phyloP scores from a whole-genome alignment of 768 basidiomycete genomes.

The Trametes cingulata region DNA sequence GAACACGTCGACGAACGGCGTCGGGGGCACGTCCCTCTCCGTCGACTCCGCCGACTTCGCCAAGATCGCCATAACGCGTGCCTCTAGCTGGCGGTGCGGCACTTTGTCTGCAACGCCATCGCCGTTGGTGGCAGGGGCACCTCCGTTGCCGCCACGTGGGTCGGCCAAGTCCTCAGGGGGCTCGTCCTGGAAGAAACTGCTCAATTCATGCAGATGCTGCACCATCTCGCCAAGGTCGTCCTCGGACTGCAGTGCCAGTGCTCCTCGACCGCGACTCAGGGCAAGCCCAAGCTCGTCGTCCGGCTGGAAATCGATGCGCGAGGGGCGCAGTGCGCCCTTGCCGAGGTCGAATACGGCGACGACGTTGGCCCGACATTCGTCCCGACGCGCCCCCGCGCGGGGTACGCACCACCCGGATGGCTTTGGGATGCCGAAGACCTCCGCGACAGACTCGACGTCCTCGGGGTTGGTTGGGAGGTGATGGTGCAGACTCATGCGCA shows the following conservation, averaged over 20 bases:
- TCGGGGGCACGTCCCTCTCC: slow-evolving; percentile 61
- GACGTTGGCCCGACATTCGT: slow-evolving; percentile 72
- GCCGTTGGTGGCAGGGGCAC: not conserved
- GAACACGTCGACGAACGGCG: slow-evolving; percentile 81
- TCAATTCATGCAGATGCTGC: slow-evolving; percentile 75
- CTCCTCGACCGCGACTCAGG: not conserved
- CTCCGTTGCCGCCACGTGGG: not conserved
- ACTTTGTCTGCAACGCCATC: not conserved
- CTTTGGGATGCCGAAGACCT: slow-evolving; percentile 79
- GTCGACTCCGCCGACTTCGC: slow-evolving; percentile 68
- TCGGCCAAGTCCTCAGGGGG: not conserved
- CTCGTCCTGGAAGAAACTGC: slow-evolving; percentile 67
- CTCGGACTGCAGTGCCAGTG: slow-evolving; percentile 29
- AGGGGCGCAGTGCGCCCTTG: slow-evolving; percentile 71
- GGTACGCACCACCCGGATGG: slow-evolving; percentile 89
- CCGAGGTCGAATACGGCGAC: slow-evolving; percentile 84
- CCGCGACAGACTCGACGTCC: slow-evolving; percentile 57
- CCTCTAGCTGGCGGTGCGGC: slow-evolving; percentile 52
- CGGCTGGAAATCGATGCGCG: slow-evolving; percentile 72
- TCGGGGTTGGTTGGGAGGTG: slow-evolving; percentile 43
- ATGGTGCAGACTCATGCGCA: slow-evolving; percentile 87
- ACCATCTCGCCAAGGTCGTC: slow-evolving; percentile 79
- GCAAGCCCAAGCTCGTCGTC: slow-evolving; percentile 46
- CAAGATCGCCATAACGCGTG: slow-evolving; percentile 78
- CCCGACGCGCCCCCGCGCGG: slow-evolving; percentile 58